Conservation (phyloP, 768 basidiomycete genomes). For the Psilocybe cubensis region DNA sequence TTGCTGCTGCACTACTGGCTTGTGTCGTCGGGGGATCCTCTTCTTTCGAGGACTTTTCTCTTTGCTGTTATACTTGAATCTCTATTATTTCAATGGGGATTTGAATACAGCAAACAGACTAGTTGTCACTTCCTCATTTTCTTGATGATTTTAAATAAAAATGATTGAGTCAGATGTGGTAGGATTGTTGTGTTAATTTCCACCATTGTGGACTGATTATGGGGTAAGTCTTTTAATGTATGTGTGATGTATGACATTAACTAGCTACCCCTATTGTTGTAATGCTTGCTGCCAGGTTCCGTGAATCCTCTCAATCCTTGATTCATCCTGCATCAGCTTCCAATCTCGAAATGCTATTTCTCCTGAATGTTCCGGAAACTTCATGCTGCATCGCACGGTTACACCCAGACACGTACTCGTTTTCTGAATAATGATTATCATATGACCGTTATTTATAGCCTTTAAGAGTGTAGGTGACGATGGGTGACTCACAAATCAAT, state of each 20-base stretch:
- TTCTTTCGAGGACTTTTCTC: conserved; percentile 8
- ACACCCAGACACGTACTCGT: background rate
- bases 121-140: background rate
- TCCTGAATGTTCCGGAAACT: background rate
- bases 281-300: too few relatives aligned
- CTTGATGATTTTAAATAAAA: too few relatives aligned
- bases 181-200: too few relatives aligned
- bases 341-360: too few relatives aligned
- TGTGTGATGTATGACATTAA: too few relatives aligned
- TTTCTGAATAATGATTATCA: background rate
- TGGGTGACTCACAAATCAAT: conserved; percentile 2
- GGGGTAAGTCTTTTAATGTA: too few relatives aligned
- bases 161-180: too few relatives aligned
- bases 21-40: conserved; percentile 65
- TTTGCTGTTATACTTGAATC: conserved; percentile 9
- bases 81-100: background rate
- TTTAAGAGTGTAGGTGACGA: background rate
- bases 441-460: background rate
- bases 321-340: too few relatives aligned
- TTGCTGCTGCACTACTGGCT: conserved; percentile 60
- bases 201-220: too few relatives aligned
- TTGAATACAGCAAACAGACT: conserved; percentile 7
- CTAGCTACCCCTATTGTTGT: too few relatives aligned
- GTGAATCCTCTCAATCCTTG: too few relatives aligned
- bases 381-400: background rate